Percentiles rank a stretch among this genome's conserved stretches.
phyloP scores from a whole-genome alignment of 1,139 yeast genomes.

The Lizanozyma gosingica region DNA sequence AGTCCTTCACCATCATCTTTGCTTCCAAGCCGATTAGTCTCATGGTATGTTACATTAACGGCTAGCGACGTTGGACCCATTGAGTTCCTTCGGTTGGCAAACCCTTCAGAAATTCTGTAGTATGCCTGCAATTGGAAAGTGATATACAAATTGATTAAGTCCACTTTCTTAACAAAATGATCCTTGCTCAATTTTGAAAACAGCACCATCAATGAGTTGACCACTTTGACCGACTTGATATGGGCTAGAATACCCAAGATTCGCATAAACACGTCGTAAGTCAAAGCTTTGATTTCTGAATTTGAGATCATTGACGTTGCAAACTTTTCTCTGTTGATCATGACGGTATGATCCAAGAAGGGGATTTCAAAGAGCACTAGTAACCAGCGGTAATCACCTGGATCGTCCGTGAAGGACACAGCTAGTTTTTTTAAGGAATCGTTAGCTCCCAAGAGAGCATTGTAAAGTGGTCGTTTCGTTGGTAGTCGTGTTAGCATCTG shows the following conservation, averaged over 20 bases:
- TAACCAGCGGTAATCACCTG: conserved; percentile 42
- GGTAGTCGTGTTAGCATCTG: conserved; percentile 40
- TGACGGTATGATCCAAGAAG: conserved; percentile 38
- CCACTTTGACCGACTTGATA: conserved; percentile 26
- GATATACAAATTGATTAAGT: conserved; percentile 51
- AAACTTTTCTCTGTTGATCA: conserved; percentile 13
- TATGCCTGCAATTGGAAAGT: conserved; percentile 49
- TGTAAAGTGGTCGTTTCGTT: conserved; percentile 48
- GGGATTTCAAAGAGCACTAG: conserved; percentile 60
- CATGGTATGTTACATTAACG: too few relatives aligned
- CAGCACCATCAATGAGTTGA: conserved; percentile 49
- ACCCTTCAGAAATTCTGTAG: conserved; percentile 6
- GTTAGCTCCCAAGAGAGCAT: conserved; percentile 40
- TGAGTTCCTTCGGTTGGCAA: conserved; percentile 1
- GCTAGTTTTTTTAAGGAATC: conserved; percentile 36
- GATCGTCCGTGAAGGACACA: conserved; percentile 25
- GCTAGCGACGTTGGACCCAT: neutral
- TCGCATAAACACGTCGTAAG: conserved; percentile 60
- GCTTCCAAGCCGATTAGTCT: neutral
- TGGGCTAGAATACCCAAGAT: conserved; percentile 58
- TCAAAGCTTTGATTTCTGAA: conserved; percentile 44
- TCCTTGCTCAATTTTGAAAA: conserved; percentile 34
- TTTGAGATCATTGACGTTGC: conserved; percentile 27
- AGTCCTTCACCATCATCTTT: neutral
- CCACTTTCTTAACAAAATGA: conserved; percentile 41